These are phyloP conservation scores for Arthrobotrys musiformis DNA, from an alignment of 2,329 filamentous ascomycete species.

Conservation along the genomic window DNA sequence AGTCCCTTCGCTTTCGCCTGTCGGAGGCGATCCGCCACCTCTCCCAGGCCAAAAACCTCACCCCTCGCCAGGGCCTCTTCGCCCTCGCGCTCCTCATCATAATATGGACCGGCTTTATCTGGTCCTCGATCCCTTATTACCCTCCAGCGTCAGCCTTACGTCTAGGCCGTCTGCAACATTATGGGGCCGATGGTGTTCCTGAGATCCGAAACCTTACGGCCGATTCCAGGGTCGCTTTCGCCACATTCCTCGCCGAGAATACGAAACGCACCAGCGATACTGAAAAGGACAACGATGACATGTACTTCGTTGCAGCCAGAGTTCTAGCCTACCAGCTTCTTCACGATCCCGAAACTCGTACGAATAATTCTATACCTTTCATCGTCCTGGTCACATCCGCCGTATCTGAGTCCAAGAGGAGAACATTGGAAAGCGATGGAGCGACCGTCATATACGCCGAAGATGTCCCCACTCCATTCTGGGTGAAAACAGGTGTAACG, in stretches of 20 bases:
- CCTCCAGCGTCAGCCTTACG: slow-evolving; percentile 36
- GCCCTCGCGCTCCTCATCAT: slow-evolving; percentile 29
- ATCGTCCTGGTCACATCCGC: slow-evolving; percentile 62
- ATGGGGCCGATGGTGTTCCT: slow-evolving; percentile 28
- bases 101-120: slow-evolving; percentile 40
- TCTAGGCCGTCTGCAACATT: slow-evolving; percentile 49
- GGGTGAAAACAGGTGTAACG: slow-evolving; percentile 62
- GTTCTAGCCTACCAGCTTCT: slow-evolving; percentile 64
- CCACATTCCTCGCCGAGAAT: slow-evolving; percentile 63
- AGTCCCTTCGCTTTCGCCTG: slow-evolving; percentile 6
- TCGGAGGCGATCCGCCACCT: slow-evolving; percentile 29
- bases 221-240: slow-evolving; percentile 55
- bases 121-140: slow-evolving; percentile 28
- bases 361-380: slow-evolving; percentile 61
- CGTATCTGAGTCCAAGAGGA: slow-evolving; percentile 60
- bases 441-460: slow-evolving; percentile 63
- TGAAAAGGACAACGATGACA: slow-evolving; percentile 60
- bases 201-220: slow-evolving; percentile 32
- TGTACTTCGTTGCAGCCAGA: slow-evolving; percentile 63
- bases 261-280: slow-evolving; percentile 56
- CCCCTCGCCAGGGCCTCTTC: slow-evolving; percentile 47
- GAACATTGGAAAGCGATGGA: slow-evolving; percentile 62
- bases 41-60: slow-evolving; percentile 40
- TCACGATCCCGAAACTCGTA: slow-evolving; percentile 62
- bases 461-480: slow-evolving; percentile 61